A percentile compares a stretch with the other conserved stretches of the same genome.
Evolutionary conservation across 148 eudicot genomes (phyloP).

Genomic region (Fagopyrum homotropicum): DNA sequence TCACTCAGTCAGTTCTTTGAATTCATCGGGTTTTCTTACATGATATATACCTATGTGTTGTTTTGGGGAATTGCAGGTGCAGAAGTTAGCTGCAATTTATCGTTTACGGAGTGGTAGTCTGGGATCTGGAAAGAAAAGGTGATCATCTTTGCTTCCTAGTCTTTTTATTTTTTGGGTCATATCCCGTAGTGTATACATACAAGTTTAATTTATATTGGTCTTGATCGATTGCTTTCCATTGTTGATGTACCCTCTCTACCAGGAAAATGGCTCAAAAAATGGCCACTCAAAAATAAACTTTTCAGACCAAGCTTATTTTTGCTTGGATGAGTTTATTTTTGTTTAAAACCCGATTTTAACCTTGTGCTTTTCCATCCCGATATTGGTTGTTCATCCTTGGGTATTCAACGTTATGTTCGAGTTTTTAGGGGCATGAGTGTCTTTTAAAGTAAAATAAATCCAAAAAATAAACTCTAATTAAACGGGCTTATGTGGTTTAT

Average conservation of each 20-base stretch:
- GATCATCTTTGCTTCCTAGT: constrained; percentile 11
- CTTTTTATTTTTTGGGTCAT: background rate
- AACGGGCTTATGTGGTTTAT: no score
- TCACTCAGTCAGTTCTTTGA: background rate
- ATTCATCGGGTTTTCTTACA: background rate
- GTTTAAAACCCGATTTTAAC: no score
- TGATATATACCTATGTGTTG: background rate
- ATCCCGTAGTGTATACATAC: background rate
- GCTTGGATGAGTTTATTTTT: no score
- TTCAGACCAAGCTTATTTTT: no score
- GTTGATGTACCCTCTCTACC: background rate
- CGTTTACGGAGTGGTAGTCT: constrained; percentile 60
- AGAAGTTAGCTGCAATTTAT: constrained; percentile 72
- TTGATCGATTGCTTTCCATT: background rate
- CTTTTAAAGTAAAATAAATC: no score
- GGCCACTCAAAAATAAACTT: no score
- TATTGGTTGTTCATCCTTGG: no score
- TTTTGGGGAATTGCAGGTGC: constrained; percentile 47
- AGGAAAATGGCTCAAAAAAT: background rate
- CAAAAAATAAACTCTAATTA: no score
- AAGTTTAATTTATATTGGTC: background rate
- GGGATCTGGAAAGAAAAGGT: constrained; percentile 91
- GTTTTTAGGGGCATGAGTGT: no score
- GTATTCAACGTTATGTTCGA: no score
- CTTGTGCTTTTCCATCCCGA: no score